These are phyloP conservation scores for Sclerotinia nivalis DNA, from an alignment of 2,329 filamentous ascomycete species.

Conservation along the genomic window DNA sequence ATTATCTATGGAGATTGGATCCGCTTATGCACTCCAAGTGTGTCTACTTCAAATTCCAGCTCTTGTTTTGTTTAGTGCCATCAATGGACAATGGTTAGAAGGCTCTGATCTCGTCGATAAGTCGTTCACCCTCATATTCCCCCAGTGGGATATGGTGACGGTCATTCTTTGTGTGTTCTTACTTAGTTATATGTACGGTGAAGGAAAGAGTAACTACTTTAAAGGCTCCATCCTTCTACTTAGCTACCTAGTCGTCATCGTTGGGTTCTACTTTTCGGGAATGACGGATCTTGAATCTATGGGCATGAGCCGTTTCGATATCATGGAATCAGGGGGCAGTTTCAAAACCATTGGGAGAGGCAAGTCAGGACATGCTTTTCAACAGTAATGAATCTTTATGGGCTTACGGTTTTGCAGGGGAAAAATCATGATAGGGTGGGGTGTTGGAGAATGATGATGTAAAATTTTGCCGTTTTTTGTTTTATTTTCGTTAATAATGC, in stretches of 20 bases:
- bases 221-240: conserved; percentile 94
- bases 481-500: conserved; percentile 21
- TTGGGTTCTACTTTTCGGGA: conserved; percentile 85
- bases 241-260: conserved; percentile 87
- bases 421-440: background rate
- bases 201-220: conserved; percentile 99
- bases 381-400: conserved; percentile 30
- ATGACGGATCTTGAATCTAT: conserved; percentile 43
- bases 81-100: conserved; percentile 63
- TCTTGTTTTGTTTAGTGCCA: conserved; percentile 84
- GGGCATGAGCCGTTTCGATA: conserved; percentile 41
- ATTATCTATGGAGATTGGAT: conserved; percentile 97
- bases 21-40: conserved; percentile 93
- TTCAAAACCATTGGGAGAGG: conserved; percentile 41
- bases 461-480: background rate
- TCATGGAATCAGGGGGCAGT: conserved; percentile 39
- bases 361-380: conserved; percentile 38
- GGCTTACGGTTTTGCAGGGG: no score
- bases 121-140: conserved; percentile 87
- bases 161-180: conserved; percentile 95
- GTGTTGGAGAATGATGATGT: conserved; percentile 1
- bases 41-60: conserved; percentile 93
- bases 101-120: conserved; percentile 56
- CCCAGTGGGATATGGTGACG: conserved; percentile 98
- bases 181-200: conserved; percentile 95